phyloP scores from a whole-genome alignment of 345 rosid genomes.

The Syzygium grande region DNA sequence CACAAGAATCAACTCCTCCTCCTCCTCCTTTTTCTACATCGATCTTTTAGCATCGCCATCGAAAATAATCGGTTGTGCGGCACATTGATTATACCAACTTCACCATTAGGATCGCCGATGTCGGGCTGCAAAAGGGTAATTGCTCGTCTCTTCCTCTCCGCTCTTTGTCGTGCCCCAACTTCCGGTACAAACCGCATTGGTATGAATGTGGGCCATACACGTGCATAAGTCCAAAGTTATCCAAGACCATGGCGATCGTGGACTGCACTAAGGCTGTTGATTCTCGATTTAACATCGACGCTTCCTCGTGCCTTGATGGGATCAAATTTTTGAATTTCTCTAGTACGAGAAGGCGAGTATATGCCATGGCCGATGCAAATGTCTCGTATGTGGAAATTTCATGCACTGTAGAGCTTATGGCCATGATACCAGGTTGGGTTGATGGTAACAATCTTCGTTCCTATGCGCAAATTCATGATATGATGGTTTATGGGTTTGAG shows the following conservation, averaged over 20 bases:
- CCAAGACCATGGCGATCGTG: too few species aligned
- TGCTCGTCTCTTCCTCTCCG: background rate
- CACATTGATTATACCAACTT: rapidly evolving
- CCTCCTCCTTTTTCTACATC: background rate
- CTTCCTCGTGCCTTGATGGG: too few species aligned
- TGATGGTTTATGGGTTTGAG: background rate
- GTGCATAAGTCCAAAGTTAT: too few species aligned
- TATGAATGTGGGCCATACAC: rapidly evolving
- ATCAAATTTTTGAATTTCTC: background rate
- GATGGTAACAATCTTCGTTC: background rate
- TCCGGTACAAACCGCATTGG: rapidly evolving
- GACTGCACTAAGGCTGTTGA: too few species aligned
- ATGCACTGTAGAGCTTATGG: background rate
- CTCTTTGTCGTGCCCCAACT: background rate
- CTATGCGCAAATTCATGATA: background rate
- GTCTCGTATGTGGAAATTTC: background rate
- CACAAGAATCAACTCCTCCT: background rate
- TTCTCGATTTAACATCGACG: too few species aligned
- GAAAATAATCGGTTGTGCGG: rapidly evolving
- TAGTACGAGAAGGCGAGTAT: background rate
- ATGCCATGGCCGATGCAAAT: background rate
- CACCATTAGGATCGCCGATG: background rate
- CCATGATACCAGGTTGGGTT: background rate
- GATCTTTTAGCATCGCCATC: background rate
- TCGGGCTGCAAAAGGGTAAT: background rate